phyloP scores from a whole-genome alignment of 768 basidiomycete genomes.

The Russula compacta region DNA sequence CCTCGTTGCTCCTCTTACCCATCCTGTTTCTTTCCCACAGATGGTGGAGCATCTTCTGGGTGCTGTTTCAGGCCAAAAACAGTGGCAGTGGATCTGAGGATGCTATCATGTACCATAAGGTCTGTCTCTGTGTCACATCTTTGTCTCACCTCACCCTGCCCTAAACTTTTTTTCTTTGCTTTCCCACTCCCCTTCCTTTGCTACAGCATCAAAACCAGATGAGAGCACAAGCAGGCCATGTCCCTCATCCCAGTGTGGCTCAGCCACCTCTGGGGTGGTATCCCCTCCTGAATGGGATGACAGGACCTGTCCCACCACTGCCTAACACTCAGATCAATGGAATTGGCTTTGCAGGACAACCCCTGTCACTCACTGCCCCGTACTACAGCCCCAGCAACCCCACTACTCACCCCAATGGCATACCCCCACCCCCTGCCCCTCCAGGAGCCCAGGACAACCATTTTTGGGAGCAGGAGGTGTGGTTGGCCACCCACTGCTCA shows the following conservation, averaged over 20 bases:
- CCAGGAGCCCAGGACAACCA: conserved; percentile 12
- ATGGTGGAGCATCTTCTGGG: conserved; percentile 91
- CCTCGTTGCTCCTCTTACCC: conserved; percentile 12
- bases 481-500: conserved; percentile 28
- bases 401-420: conserved; percentile 25
- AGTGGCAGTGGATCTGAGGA: conserved; percentile 58
- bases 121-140: conserved; percentile 26
- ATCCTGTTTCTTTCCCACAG: conserved; percentile 30
- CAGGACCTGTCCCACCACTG: conserved; percentile 14
- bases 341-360: conserved; percentile 23
- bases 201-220: conserved; percentile 32
- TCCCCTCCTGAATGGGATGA: conserved; percentile 22
- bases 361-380: conserved; percentile 12
- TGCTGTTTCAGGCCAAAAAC: conserved; percentile 73
- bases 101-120: conserved; percentile 62
- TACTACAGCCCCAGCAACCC: conserved; percentile 17
- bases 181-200: background rate
- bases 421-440: conserved; percentile 1
- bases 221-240: background rate
- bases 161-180: background rate
- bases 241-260: background rate
- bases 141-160: background rate
- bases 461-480: conserved; percentile 9
- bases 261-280: conserved; percentile 19
- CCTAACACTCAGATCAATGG: conserved; percentile 25